Percentiles rank a stretch among this genome's conserved stretches.
These are phyloP conservation scores for Sclerotinia trifoliorum DNA, from an alignment of 2,329 filamentous ascomycete species.

Conservation along the genomic window DNA sequence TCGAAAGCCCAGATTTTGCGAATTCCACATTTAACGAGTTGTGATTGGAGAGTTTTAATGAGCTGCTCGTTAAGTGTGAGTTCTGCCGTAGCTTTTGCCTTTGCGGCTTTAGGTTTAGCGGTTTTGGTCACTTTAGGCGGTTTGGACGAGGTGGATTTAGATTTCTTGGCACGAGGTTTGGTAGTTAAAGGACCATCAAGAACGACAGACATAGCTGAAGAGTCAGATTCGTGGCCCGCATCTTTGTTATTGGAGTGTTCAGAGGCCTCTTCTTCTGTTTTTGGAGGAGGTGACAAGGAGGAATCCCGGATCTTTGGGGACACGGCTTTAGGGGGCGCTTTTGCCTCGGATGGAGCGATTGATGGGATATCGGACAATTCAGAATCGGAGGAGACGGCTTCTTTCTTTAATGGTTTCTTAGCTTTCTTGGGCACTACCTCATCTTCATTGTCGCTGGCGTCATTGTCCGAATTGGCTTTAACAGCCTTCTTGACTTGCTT, in stretches of 20 bases:
- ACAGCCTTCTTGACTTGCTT: slow-evolving; percentile 8
- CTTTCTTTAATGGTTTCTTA: neutral
- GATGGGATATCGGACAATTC: slow-evolving; percentile 14
- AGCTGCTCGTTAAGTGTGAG: slow-evolving; percentile 68
- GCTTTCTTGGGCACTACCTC: neutral
- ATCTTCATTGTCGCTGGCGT: slow-evolving; percentile 16
- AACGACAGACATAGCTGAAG: slow-evolving; percentile 69
- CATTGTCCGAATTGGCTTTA: neutral
- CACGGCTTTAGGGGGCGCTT: slow-evolving; percentile 19
- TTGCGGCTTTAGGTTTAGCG: slow-evolving; percentile 40
- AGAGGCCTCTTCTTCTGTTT: slow-evolving; percentile 26
- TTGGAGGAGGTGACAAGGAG: slow-evolving; percentile 14
- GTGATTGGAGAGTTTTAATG: slow-evolving; percentile 83
- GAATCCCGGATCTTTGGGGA: slow-evolving; percentile 25
- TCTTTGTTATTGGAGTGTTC: slow-evolving; percentile 17
- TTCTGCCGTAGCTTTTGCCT: slow-evolving; percentile 43
- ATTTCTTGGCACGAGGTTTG: slow-evolving; percentile 42
- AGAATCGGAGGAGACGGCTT: neutral
- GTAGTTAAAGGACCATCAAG: slow-evolving; percentile 55
- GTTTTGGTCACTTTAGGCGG: slow-evolving; percentile 36
- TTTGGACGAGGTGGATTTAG: slow-evolving; percentile 43
- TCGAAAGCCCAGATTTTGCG: slow-evolving; percentile 90
- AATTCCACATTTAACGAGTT: slow-evolving; percentile 85
- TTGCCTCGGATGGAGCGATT: slow-evolving; percentile 6
- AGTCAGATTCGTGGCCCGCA: slow-evolving; percentile 46